Percentiles rank a stretch among this genome's conserved stretches.
Evolutionary conservation across 768 basidiomycete species (phyloP).

Genomic region (Psilocybe tampanensis): DNA sequence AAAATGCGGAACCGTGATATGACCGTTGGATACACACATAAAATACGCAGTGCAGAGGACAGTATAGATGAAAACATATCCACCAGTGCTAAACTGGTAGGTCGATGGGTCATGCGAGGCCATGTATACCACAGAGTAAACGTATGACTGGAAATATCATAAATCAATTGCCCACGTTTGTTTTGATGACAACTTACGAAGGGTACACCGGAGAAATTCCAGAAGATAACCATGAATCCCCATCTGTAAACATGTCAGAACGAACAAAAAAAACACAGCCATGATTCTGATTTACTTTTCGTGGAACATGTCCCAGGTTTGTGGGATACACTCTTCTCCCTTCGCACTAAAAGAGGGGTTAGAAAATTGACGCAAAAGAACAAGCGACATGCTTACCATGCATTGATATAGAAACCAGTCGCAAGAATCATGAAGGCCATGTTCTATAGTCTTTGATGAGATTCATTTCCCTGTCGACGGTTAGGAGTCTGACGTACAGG

Average conservation of each 20-base stretch:
- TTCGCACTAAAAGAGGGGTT: conserved; percentile 58
- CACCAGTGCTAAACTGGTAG: conserved; percentile 83
- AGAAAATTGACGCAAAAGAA: conserved; percentile 6
- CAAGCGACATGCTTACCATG: conserved; percentile 58
- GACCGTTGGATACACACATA: conserved; percentile 51
- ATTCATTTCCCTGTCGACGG: not conserved
- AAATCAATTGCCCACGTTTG: not conserved
- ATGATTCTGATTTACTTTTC: conserved; percentile 66
- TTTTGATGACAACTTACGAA: conserved; percentile 56
- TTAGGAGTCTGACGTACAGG: conserved; percentile 55
- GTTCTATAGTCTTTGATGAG: conserved; percentile 54
- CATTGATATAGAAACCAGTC: conserved; percentile 95
- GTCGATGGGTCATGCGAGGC: conserved; percentile 87
- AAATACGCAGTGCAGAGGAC: conserved; percentile 85
- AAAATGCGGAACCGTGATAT: conserved; percentile 1
- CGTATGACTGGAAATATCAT: conserved; percentile 69
- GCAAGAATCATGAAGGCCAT: conserved; percentile 97
- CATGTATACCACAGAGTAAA: conserved; percentile 98
- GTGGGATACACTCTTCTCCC: conserved; percentile 93
- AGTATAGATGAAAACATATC: conserved; percentile 71
- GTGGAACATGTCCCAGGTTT: conserved; percentile 99
- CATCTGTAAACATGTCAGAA: conserved; percentile 43
- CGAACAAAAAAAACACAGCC: not conserved
- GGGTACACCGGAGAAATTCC: conserved; percentile 93
- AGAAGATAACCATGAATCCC: conserved; percentile 99